Evolutionary conservation across 208 protist genomes (phyloP), one percentile per base, ranked within the genome.

Genomic region (Wallacemonas collosoma): DNA sequence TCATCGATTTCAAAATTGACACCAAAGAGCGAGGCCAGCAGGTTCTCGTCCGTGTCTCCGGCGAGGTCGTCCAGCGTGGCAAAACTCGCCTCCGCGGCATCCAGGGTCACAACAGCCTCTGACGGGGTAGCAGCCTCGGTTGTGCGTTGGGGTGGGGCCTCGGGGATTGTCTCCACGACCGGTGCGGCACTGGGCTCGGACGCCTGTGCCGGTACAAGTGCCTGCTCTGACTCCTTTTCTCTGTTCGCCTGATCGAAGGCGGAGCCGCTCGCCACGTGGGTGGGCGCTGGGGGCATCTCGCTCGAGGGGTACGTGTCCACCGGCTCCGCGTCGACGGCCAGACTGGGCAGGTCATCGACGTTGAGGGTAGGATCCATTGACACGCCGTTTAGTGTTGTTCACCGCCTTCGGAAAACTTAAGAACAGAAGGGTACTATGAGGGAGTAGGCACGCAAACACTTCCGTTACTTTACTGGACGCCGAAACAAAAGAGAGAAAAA

Each of bases 1-100:
- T 68, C 53, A 61, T 76, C 55, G 68, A 63, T 63, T 50, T 72
- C 51, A 62, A 76, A 71, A 38, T 62, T 68, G 12, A 43, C 72
- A 50, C 72, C 72, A 50, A 76, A 76, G 14, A 76, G 44, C 11
- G 60, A 50, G n/a, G 56, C 61, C 2, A 35, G 47, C 44, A 77
- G 35, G 9, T 35, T 54, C 2, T 53, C 63, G 40, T 72, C 63
- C 12, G 57, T 55, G 43, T 68, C 41, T 2, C 35, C 65, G 12
- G 43, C 43, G 12, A 62, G 15, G 56, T 56, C 35, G 36, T 1
- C 43, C 14, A 43, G 26, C 7, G 15, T n/a, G 14, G 70, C 50
- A 38, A 36, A 6, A 51, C 47, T 41, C 8, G 3, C 55, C 39
- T 35, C 67, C 41, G 43, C 58, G 14, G 40, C 51, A 17, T 47